Evolutionary conservation across 495 filamentous ascomycete genomes (phyloP).

Genomic region (Pyrenopolyporus hunteri): DNA sequence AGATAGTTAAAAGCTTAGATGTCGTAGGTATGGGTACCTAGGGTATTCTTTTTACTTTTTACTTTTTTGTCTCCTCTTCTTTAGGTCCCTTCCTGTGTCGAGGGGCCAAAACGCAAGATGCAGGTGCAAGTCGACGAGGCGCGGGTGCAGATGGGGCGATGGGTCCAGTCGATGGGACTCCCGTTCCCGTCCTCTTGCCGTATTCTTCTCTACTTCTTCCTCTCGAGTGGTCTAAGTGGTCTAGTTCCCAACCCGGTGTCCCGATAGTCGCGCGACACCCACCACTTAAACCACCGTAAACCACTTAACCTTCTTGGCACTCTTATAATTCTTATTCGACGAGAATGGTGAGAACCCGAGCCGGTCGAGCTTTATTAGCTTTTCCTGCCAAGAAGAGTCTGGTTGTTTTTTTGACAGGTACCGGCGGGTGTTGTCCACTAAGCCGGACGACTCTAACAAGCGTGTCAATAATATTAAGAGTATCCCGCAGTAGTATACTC

Average conservation of each 20-base stretch:
- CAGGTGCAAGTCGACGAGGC: constrained; percentile 23
- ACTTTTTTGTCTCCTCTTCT: constrained; percentile 7
- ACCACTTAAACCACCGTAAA: constrained; percentile 7
- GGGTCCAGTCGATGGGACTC: constrained; percentile 31
- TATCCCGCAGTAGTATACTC: not conserved
- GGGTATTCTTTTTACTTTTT: no score
- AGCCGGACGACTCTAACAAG: constrained; percentile 13
- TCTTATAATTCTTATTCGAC: constrained; percentile 3
- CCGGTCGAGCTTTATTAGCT: not conserved
- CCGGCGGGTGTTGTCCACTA: not conserved
- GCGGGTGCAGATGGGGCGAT: constrained; percentile 36
- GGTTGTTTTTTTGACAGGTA: not conserved
- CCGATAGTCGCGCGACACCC: constrained; percentile 31
- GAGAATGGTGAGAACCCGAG: not conserved
- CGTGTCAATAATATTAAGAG: not conserved
- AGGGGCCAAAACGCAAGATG: constrained; percentile 14
- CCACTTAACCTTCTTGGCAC: not conserved
- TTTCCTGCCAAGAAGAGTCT: not conserved
- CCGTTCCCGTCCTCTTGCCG: constrained; percentile 39
- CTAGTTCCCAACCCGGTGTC: constrained; percentile 2
- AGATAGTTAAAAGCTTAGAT: constrained; percentile 8
- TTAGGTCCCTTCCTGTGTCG: not conserved
- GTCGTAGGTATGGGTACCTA: no score
- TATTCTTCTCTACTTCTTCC: constrained; percentile 6
- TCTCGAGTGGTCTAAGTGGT: constrained; percentile 27